Evolutionary conservation across 2,329 filamentous ascomycete genomes (phyloP), one percentile per base, ranked within the genome.

Genomic region (Phymatotrichopsis omnivora): DNA sequence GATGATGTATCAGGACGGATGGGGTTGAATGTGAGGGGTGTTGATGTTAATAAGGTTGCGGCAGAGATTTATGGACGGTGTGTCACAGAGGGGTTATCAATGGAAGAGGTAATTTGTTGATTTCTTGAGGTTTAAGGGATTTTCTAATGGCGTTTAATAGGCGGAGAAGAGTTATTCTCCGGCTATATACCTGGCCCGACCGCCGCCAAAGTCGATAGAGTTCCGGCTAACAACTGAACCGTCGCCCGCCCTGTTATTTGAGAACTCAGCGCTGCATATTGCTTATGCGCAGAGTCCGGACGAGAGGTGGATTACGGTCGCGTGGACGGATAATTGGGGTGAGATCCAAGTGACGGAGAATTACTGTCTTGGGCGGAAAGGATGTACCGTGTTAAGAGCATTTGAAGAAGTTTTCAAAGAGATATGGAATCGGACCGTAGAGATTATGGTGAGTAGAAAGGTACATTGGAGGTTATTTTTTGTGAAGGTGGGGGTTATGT

Each of bases 11-110:
- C n/a, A 6, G 32, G 31, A 30, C 53, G 51, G 25, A 31, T 54
- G 22, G 50, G 47, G 8, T 36, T 42, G 10, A 53, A 51, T 29
- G n/a, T 42, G 4, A 45, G 48, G 3, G 40, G 34, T 8, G 32
- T 51, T 32, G 39, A 37, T 12, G 44, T 40, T 12, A 36, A 35
- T 33, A 73, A 67, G 44, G 67, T 87, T 12, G 82, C 80, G 14
- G 69, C 85, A 48, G 82, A 89, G 62, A 75, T 82, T 2, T 91
- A 89, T 57, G 82, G 86, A 59, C 76, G 84, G 5, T 86, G 82
- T 58, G 74, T 73, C 16, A 52, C 41, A 17, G 31, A 39, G 25
- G 37, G 33, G 32, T 39, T 43, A 20, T 39, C 36, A 7, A 30
- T 43, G 4, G 38, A 45, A 16, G 42, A 44, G 41, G 45, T 45